Percentiles rank a stretch among this genome's conserved stretches.
These are phyloP conservation scores for Saksenaea oblongispora DNA, from an alignment of 371 early-diverging fungal species.

Conservation along the genomic window DNA sequence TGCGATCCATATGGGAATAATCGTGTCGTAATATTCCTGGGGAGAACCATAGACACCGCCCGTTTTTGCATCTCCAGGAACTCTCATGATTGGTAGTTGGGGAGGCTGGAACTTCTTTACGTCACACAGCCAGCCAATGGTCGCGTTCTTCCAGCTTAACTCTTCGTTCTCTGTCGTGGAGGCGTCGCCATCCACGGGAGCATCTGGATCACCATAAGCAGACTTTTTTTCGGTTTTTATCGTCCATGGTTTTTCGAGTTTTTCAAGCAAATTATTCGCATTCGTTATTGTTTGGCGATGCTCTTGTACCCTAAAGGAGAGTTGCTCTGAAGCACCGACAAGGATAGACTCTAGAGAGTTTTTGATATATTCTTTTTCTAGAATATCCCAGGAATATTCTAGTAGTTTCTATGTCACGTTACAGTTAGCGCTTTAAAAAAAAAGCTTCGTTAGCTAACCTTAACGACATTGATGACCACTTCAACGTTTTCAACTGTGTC, in stretches of 20 bases:
- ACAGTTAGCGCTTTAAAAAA: not conserved
- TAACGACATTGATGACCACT: not conserved
- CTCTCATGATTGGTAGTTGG: not conserved
- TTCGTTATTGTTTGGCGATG: not conserved
- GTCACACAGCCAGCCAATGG: not conserved
- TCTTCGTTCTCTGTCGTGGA: not conserved
- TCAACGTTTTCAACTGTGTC: not conserved
- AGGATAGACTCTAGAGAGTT: not conserved
- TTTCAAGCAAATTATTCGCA: not conserved
- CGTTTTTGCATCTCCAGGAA: not conserved
- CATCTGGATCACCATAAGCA: not conserved
- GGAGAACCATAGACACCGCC: not conserved
- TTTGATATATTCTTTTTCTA: not conserved
- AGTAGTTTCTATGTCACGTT: not conserved
- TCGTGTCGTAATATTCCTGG: not conserved
- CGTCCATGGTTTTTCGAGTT: not conserved
- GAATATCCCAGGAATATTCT: not conserved
- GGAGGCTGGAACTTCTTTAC: not conserved
- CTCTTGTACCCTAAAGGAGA: not conserved
- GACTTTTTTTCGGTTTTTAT: not conserved
- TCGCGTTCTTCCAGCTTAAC: not conserved
- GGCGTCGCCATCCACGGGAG: not conserved
- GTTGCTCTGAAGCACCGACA: not conserved
- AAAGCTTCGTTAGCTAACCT: not conserved
- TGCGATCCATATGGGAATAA: not conserved